These are phyloP conservation scores for Cronartium quercuum DNA, from an alignment of 1,284 basidiomycete species.

Conservation along the genomic window DNA sequence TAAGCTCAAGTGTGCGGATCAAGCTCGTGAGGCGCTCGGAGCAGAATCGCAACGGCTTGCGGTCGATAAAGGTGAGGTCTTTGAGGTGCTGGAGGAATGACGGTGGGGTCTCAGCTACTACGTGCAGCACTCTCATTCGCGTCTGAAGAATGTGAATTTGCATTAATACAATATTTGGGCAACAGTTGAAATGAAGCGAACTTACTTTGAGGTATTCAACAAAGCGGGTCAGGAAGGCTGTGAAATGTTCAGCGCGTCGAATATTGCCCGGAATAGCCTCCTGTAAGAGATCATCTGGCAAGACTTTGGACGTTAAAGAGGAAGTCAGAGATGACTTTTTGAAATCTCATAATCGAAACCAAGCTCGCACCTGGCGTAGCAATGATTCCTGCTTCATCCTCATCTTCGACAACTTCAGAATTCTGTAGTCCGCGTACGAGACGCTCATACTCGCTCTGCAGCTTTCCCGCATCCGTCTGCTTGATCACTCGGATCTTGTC, in stretches of 20 bases:
- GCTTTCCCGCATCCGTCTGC: slow-evolving; percentile 79
- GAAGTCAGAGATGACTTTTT: too few species aligned
- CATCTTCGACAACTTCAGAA: slow-evolving; percentile 52
- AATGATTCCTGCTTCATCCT: slow-evolving; percentile 58
- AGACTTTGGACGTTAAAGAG: slow-evolving; percentile 54
- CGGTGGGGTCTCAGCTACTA: slow-evolving; percentile 98
- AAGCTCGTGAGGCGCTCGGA: slow-evolving; percentile 90
- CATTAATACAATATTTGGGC: slow-evolving; percentile 36
- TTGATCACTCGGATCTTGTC: slow-evolving; percentile 97
- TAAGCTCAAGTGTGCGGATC: slow-evolving; percentile 85
- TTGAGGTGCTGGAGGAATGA: slow-evolving; percentile 98
- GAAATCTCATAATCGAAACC: slow-evolving; percentile 20
- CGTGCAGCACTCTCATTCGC: slow-evolving; percentile 95
- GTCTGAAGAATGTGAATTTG: slow-evolving; percentile 58
- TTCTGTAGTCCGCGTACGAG: slow-evolving; percentile 91
- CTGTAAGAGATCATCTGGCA: slow-evolving; percentile 87
- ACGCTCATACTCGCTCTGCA: slow-evolving; percentile 96
- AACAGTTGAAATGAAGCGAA: background rate
- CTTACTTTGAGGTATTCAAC: slow-evolving; percentile 93
- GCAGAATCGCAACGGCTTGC: slow-evolving; percentile 91
- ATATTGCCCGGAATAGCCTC: slow-evolving; percentile 98
- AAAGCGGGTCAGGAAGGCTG: slow-evolving; percentile 95
- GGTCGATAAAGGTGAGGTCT: slow-evolving; percentile 98
- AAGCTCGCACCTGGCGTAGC: slow-evolving; percentile 65
- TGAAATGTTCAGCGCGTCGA: slow-evolving; percentile 96